Conservation (phyloP, 2,329 filamentous ascomycete species). For the Fusarium nematophilum region DNA sequence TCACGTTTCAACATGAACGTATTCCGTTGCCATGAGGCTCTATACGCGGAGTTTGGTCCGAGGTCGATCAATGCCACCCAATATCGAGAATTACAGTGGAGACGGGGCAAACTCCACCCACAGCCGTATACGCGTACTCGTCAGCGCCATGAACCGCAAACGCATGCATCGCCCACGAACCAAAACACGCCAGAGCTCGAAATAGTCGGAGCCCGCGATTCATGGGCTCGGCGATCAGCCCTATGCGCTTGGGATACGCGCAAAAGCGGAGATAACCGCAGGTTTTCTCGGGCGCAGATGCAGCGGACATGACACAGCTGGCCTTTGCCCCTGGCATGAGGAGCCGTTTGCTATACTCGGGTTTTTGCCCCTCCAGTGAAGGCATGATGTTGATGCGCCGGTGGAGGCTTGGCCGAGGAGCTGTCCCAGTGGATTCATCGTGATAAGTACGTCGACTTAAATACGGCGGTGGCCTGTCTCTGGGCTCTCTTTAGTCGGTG, state of each 20-base stretch:
- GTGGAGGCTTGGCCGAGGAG: not conserved
- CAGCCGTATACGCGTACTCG: conserved; percentile 29
- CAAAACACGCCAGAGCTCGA: not conserved
- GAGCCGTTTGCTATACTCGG: too few species aligned
- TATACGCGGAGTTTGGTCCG: conserved; percentile 25
- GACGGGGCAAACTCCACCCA: conserved; percentile 1
- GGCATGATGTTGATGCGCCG: not conserved
- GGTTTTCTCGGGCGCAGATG: not conserved
- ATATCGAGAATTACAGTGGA: conserved; percentile 3
- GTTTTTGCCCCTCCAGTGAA: not conserved
- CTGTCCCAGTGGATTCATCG: not conserved
- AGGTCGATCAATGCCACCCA: not conserved
- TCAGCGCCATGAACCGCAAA: not conserved
- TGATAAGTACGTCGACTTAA: not conserved
- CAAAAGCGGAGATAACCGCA: not conserved
- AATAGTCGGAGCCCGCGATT: not conserved
- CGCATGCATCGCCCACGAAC: not conserved
- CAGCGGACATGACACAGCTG: not conserved
- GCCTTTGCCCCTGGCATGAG: not conserved
- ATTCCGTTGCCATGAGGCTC: conserved; percentile 6
- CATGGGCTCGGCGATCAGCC: conserved; percentile 13
- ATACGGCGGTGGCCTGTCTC: not conserved
- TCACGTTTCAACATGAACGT: not conserved
- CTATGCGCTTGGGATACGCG: conserved; percentile 11
- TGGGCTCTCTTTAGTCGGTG: not conserved